A percentile compares a stretch with the other conserved stretches of the same genome.
These are phyloP conservation scores for Rhizoclosmatium sp. DNA, from an alignment of 192 early-diverging fungal genomes.

Conservation along the genomic window DNA sequence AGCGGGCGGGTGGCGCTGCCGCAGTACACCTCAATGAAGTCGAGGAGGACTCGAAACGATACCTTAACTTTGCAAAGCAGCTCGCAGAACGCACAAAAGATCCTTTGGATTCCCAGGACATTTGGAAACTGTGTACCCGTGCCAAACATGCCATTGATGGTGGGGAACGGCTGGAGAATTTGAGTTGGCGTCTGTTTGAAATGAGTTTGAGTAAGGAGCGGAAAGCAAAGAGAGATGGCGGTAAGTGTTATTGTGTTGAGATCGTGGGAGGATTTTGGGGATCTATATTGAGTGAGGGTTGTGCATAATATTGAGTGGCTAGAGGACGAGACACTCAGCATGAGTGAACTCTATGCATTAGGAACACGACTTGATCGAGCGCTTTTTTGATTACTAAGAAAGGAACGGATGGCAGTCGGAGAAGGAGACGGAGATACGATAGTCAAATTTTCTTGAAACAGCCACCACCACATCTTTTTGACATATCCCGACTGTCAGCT, in stretches of 20 bases:
- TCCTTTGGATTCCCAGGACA: slow-evolving; percentile 26
- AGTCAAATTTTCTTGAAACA: too few relatives aligned
- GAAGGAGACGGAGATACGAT: too few relatives aligned
- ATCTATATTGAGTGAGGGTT: too few relatives aligned
- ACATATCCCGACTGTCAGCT: too few relatives aligned
- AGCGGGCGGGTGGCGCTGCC: background rate
- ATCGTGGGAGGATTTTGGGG: too few relatives aligned
- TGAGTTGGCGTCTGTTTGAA: slow-evolving; percentile 34
- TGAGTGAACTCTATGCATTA: too few relatives aligned
- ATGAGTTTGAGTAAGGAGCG: slow-evolving; percentile 27
- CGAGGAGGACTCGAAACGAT: slow-evolving; percentile 31
- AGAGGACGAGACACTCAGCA: too few relatives aligned
- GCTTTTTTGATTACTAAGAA: too few relatives aligned
- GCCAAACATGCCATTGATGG: slow-evolving; percentile 37
- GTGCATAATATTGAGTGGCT: too few relatives aligned
- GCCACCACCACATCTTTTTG: too few relatives aligned
- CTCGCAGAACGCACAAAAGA: slow-evolving; percentile 19
- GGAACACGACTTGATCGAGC: too few relatives aligned
- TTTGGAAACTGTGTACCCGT: slow-evolving; percentile 33
- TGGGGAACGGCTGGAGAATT: slow-evolving; percentile 28
- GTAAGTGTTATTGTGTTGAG: background rate
- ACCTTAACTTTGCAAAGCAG: slow-evolving; percentile 23
- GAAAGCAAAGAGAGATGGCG: slow-evolving; percentile 24
- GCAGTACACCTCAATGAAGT: slow-evolving; percentile 20
- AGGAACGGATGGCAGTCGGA: too few relatives aligned